phyloP scores from a whole-genome alignment of 495 filamentous ascomycete genomes.

The Penicillium ucsense region DNA sequence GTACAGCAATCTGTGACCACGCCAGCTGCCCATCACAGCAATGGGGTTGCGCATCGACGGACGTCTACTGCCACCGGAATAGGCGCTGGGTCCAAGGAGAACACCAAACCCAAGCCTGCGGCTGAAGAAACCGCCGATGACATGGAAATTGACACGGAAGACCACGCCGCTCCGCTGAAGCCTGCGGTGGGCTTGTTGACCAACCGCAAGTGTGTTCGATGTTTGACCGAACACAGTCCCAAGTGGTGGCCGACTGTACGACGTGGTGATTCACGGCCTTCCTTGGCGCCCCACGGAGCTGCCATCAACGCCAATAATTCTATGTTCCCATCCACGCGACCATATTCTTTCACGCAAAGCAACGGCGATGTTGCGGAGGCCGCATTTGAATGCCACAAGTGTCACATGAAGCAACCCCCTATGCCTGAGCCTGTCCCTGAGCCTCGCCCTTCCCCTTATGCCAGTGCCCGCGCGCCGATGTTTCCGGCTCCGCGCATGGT shows the following conservation, averaged over 20 bases:
- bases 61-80: slow-evolving; percentile 28
- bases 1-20: slow-evolving; percentile 42
- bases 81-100: slow-evolving; percentile 16
- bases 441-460: slow-evolving; percentile 27
- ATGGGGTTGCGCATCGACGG: slow-evolving; percentile 22
- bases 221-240: slow-evolving; percentile 31
- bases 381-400: slow-evolving; percentile 43
- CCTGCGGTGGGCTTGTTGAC: slow-evolving; percentile 9
- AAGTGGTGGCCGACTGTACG: slow-evolving; percentile 34
- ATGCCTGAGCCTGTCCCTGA: slow-evolving; percentile 28
- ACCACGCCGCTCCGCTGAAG: slow-evolving; percentile 13
- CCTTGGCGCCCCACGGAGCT: slow-evolving; percentile 23
- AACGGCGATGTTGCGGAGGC: slow-evolving; percentile 22
- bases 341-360: slow-evolving; percentile 14
- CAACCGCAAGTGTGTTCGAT: slow-evolving; percentile 29
- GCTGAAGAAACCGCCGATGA: slow-evolving; percentile 23
- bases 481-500: slow-evolving; percentile 24
- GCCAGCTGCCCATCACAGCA: slow-evolving; percentile 14
- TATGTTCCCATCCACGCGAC: slow-evolving; percentile 17
- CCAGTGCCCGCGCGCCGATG: slow-evolving; percentile 20
- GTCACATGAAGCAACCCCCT: slow-evolving; percentile 34
- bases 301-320: slow-evolving; percentile 17
- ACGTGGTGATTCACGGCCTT: slow-evolving; percentile 15
- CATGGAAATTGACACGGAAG: slow-evolving; percentile 29
- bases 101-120: slow-evolving; percentile 16